Base-by-base conservation (phyloP, 805 yeast genomes). In the Candida oleophila region DNA sequence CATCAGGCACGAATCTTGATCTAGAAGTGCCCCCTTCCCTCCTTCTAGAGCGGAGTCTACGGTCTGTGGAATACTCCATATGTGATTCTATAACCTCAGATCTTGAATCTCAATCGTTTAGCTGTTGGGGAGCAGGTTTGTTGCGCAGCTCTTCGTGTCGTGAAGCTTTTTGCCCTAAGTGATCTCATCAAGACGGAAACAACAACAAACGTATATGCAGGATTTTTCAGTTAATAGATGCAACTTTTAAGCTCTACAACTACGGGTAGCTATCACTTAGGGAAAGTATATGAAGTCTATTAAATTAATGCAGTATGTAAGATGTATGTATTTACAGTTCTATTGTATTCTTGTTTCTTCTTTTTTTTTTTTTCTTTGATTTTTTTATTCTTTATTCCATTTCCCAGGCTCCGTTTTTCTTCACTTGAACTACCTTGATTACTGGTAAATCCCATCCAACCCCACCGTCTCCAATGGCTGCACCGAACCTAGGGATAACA, bases 371-470 rank as follows among this genome's bases (percentile, higher is more conserved):
- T n/a, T n/a, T n/a, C n/a, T n/a, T n/a, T n/a, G n/a, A n/a, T n/a
- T n/a, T n/a, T n/a, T n/a, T n/a, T 12, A 20, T 20, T n/a, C 44
- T 42, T 20, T 49, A 49, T 22, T 59, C 61, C n/a, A 57, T 61
- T 14, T 69, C 69, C 97, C 97, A 92, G 22, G 70, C 71, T 0
- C 95, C 94, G 32, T 76, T 66, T 4, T 71, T 63, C 59, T 85
- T 87, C 49, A 71, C 74, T 61, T 92, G 97, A 1, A 71, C 71
- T 2, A 90, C 94, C 61, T 89, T 85, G 22, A 85, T 71, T 5
- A 94, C 96, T 4, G 77, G 77, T 43, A 92, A 66, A 56, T 92
- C 97, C 96, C 97, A 92, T 7, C 96, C 96, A 22, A 85, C 74
- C 19, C 89, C 87, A 18, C 96, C 97, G 36, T 82, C 76, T 9